Percentiles rank a stretch among this genome's conserved stretches.
phyloP scores from a whole-genome alignment of 441 rosid genomes.

The Capsella rubella region DNA sequence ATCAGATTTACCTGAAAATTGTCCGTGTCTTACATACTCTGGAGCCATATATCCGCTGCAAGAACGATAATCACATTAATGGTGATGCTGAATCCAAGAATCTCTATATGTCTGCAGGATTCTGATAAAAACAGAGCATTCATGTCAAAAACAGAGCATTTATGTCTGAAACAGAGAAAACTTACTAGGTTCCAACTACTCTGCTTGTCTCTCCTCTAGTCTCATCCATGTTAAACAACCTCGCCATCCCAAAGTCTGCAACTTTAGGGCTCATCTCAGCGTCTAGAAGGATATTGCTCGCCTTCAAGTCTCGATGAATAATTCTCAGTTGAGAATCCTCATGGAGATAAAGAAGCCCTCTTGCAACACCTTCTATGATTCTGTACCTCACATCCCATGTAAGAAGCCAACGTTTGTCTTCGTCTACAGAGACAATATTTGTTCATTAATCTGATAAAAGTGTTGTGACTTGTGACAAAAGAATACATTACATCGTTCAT shows the following conservation, averaged over 20 bases:
- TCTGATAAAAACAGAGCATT: neutral
- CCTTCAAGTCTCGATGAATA: slow-evolving; percentile 43
- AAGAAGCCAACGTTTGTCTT: slow-evolving; percentile 35
- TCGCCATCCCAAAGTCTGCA: slow-evolving; percentile 49
- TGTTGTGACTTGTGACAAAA: neutral
- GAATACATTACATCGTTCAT: neutral
- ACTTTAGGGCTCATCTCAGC: slow-evolving; percentile 48
- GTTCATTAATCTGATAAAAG: accelerated
- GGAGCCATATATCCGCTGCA: slow-evolving; percentile 39
- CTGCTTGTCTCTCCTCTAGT: slow-evolving; percentile 49
- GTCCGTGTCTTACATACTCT: slow-evolving; percentile 19
- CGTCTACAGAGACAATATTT: slow-evolving; percentile 5
- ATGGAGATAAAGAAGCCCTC: slow-evolving; percentile 46
- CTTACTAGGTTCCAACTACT: slow-evolving; percentile 46
- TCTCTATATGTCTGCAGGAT: neutral
- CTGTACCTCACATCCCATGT: slow-evolving; percentile 40
- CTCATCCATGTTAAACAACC: slow-evolving; percentile 45
- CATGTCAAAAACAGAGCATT: neutral
- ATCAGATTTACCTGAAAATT: slow-evolving; percentile 27
- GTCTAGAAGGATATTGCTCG: slow-evolving; percentile 46
- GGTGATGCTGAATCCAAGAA: neutral
- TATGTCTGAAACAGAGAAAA: neutral
- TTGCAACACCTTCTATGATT: slow-evolving; percentile 42
- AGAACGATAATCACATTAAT: neutral
- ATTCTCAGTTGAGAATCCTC: slow-evolving; percentile 43